Percentiles rank a stretch among this genome's conserved stretches.
Conservation (phyloP, 2,329 filamentous ascomycete genomes). For the Colletotrichum sp. region DNA sequence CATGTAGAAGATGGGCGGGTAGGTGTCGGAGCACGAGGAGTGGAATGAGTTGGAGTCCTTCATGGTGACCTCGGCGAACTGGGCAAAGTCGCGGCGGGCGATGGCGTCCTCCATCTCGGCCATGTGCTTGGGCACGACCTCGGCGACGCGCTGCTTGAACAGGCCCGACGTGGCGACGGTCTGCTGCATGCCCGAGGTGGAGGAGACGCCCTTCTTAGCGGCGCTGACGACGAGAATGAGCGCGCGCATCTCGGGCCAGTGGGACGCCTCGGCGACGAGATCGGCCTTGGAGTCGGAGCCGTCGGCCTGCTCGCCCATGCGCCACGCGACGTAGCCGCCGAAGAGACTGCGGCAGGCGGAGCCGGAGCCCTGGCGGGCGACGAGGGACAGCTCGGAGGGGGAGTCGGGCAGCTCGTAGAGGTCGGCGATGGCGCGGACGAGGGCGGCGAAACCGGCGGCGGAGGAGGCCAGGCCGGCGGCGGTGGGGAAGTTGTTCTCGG, state of each 20-base stretch:
- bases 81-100: slow-evolving; percentile 77
- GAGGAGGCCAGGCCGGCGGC: slow-evolving; percentile 86
- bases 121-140: slow-evolving; percentile 86
- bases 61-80: slow-evolving; percentile 93
- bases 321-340: slow-evolving; percentile 96
- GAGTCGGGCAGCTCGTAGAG: slow-evolving; percentile 85
- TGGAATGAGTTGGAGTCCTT: slow-evolving; percentile 97
- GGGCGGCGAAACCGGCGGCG: slow-evolving; percentile 71
- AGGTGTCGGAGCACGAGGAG: slow-evolving; percentile 91
- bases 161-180: slow-evolving; percentile 91
- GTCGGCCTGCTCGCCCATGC: slow-evolving; percentile 76
- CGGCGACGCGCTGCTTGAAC: slow-evolving; percentile 76
- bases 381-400: slow-evolving; percentile 82
- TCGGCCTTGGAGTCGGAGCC: slow-evolving; percentile 89
- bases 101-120: slow-evolving; percentile 84
- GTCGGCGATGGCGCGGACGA: slow-evolving; percentile 87
- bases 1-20: slow-evolving; percentile 98
- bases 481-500: slow-evolving; percentile 98
- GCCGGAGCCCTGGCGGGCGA: slow-evolving; percentile 92
- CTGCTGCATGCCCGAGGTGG: slow-evolving; percentile 95
- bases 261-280: slow-evolving; percentile 83
- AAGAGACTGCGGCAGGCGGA: slow-evolving; percentile 94
- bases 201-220: slow-evolving; percentile 94
- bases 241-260: slow-evolving; percentile 96
- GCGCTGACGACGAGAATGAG: slow-evolving; percentile 90